phyloP scores from a whole-genome alignment of 2,329 filamentous ascomycete species.

The Penicillium occitanis region DNA sequence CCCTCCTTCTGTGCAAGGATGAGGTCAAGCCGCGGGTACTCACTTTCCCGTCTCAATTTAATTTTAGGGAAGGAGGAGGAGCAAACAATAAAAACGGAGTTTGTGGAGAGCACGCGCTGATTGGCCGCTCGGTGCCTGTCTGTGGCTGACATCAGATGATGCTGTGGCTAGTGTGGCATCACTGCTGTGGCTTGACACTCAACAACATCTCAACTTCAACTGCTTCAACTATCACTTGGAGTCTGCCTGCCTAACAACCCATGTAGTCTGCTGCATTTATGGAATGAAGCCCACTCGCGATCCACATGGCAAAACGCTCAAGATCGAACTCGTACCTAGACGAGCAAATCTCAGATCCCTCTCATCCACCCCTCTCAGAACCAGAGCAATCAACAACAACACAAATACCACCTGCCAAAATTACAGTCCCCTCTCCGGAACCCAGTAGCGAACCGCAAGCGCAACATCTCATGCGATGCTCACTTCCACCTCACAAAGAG shows the following conservation, averaged over 20 bases:
- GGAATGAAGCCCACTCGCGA: not conserved
- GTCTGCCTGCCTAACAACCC: not conserved
- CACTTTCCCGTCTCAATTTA: slow-evolving; percentile 4
- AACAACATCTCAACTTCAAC: not conserved
- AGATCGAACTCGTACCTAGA: slow-evolving; percentile 33
- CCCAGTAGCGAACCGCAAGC: slow-evolving; percentile 22
- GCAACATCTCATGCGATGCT: slow-evolving; percentile 68
- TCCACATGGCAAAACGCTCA: slow-evolving; percentile 61
- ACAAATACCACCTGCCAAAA: slow-evolving; percentile 48
- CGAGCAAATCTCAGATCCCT: slow-evolving; percentile 30
- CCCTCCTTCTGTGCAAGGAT: not conserved
- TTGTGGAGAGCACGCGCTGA: slow-evolving; percentile 13
- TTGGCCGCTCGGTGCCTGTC: slow-evolving; percentile 12
- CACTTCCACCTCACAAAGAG: slow-evolving; percentile 74
- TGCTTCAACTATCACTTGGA: not conserved
- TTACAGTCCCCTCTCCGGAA: slow-evolving; percentile 58
- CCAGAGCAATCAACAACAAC: slow-evolving; percentile 24
- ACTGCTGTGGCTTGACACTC: not conserved
- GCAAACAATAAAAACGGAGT: slow-evolving; percentile 10
- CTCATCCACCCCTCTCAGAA: slow-evolving; percentile 10
- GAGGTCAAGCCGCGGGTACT: not conserved
- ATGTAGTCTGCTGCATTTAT: not conserved
- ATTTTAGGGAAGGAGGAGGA: slow-evolving; percentile 6
- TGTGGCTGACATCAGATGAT: slow-evolving; percentile 24
- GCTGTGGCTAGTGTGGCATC: not conserved